Evolutionary conservation across 2,329 filamentous ascomycete species (phyloP).

Genomic region (Colletotrichum gigasporum): DNA sequence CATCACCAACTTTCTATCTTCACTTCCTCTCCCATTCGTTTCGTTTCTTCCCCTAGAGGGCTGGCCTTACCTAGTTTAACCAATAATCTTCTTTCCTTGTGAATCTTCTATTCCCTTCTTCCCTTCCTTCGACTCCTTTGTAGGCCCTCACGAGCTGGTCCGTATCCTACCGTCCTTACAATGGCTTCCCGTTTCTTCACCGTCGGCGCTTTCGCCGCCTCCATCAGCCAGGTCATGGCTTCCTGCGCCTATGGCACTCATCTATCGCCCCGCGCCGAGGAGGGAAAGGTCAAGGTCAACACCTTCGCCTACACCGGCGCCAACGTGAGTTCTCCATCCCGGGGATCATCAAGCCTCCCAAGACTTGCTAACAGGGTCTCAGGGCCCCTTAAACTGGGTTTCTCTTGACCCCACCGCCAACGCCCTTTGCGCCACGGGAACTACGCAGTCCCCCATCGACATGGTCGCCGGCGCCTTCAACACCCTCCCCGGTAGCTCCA

Average conservation of each 20-base stretch:
- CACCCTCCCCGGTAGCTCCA: slow-evolving; percentile 35
- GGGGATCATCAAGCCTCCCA: neutral
- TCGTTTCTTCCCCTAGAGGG: slow-evolving; percentile 30
- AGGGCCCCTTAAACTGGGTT: slow-evolving; percentile 58
- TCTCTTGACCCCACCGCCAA: slow-evolving; percentile 48
- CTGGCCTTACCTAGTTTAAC: slow-evolving; percentile 22
- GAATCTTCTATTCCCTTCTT: neutral
- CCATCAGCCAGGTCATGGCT: slow-evolving; percentile 36
- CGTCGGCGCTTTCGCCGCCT: slow-evolving; percentile 28
- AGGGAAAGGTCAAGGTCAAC: slow-evolving; percentile 42
- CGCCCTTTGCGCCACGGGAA: slow-evolving; percentile 52
- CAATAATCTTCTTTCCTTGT: slow-evolving; percentile 25
- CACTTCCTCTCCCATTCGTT: slow-evolving; percentile 23
- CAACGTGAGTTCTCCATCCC: slow-evolving; percentile 38
- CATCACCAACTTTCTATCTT: slow-evolving; percentile 14
- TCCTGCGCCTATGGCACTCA: slow-evolving; percentile 52
- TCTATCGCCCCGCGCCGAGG: slow-evolving; percentile 42
- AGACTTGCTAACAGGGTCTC: slow-evolving; percentile 4
- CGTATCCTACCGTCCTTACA: slow-evolving; percentile 23
- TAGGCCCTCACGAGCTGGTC: slow-evolving; percentile 27
- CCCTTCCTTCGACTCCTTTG: slow-evolving; percentile 6
- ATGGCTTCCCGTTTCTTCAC: slow-evolving; percentile 29
- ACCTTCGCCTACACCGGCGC: slow-evolving; percentile 49
- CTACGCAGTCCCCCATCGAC: slow-evolving; percentile 60
- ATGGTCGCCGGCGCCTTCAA: slow-evolving; percentile 31